These are phyloP conservation scores for Rhodotorula sp. DNA, from an alignment of 1,284 basidiomycete genomes.

Conservation along the genomic window DNA sequence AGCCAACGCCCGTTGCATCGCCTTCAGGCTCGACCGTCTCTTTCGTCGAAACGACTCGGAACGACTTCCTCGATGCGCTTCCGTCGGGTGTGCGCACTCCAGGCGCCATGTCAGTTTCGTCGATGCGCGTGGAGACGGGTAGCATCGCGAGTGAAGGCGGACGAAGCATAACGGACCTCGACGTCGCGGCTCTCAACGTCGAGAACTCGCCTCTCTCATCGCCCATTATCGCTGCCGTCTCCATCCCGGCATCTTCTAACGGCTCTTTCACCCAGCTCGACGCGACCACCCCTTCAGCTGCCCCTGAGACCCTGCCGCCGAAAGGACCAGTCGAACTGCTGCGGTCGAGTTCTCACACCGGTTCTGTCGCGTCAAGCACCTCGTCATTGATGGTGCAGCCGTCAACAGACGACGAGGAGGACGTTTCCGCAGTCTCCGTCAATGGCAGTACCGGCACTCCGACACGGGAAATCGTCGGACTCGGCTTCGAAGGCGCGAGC, in stretches of 20 bases:
- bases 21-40: background rate
- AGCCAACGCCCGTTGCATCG: conserved; percentile 5
- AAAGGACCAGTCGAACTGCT: too few relatives aligned
- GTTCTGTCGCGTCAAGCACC: background rate
- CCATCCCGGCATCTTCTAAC: background rate
- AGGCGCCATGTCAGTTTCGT: conserved; percentile 29
- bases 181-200: background rate
- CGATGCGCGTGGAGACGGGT: conserved; percentile 37
- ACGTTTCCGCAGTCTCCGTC: too few relatives aligned
- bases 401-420: too few relatives aligned
- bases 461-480: background rate
- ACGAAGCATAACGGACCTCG: conserved; percentile 6
- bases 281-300: too few relatives aligned
- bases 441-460: background rate
- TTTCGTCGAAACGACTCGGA: background rate
- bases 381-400: too few relatives aligned
- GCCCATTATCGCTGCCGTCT: conserved; percentile 10
- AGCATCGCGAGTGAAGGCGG: conserved; percentile 25
- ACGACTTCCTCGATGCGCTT: background rate
- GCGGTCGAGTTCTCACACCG: background rate
- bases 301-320: too few relatives aligned
- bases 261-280: too few relatives aligned
- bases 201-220: conserved; percentile 20
- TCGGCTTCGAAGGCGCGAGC: background rate
- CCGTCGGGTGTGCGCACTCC: conserved; percentile 26